These are phyloP conservation scores for Boeremia lycopersici DNA, from an alignment of 2,329 filamentous ascomycete species.

Conservation along the genomic window DNA sequence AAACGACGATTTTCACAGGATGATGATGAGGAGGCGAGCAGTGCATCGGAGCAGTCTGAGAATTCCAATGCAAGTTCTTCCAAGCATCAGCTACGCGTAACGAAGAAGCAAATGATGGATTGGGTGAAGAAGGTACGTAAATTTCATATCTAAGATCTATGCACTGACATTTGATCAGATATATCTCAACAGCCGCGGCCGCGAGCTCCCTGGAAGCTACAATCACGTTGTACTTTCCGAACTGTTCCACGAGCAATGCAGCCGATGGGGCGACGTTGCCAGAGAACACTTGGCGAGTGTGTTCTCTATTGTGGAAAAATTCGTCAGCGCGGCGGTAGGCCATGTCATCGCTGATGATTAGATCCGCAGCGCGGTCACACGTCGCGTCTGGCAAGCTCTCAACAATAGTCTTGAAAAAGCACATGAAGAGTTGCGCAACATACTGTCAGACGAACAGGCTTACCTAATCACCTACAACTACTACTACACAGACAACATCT, in stretches of 20 bases:
- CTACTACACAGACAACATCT: constrained; percentile 44
- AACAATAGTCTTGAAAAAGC: background rate
- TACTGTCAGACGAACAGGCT: background rate
- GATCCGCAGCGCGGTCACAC: background rate
- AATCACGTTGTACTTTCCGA: background rate
- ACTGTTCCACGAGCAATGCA: constrained; percentile 1
- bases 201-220: background rate
- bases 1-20: background rate
- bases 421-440: constrained; percentile 4
- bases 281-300: background rate
- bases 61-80: background rate
- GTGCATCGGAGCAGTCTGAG: background rate
- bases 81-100: background rate
- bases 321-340: constrained; percentile 3
- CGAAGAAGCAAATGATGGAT: background rate
- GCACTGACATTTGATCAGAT: background rate
- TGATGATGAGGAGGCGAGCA: background rate
- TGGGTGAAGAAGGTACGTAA: background rate
- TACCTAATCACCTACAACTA: constrained; percentile 53
- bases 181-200: background rate
- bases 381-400: background rate
- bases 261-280: background rate
- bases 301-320: constrained; percentile 4
- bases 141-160: background rate
- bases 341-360: constrained; percentile 4